phyloP scores from a whole-genome alignment of 495 filamentous ascomycete species.

The Trichocladium antarcticum region DNA sequence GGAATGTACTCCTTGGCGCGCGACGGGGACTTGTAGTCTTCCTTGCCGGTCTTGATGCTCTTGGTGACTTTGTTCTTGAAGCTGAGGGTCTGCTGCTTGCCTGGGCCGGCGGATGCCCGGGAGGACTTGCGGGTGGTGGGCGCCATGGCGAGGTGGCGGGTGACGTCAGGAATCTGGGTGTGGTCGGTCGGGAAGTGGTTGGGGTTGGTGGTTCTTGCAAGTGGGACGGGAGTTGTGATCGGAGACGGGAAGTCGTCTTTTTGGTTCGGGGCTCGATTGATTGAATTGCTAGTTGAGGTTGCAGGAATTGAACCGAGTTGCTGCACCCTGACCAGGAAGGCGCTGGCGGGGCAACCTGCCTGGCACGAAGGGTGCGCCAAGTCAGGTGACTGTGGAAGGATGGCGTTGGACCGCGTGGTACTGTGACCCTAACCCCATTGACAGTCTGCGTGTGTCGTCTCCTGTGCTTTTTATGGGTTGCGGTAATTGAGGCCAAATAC shows the following conservation, averaged over 20 bases:
- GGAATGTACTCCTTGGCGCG: conserved; percentile 16
- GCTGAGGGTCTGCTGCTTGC: conserved; percentile 59
- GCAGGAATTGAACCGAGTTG: background rate
- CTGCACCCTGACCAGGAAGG: background rate
- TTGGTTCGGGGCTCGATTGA: background rate
- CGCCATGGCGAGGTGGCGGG: conserved; percentile 40
- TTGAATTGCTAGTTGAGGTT: background rate
- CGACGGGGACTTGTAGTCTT: conserved; percentile 34
- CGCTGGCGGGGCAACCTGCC: conserved; percentile 25
- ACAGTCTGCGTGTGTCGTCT: too few relatives aligned
- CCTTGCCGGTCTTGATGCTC: conserved; percentile 43
- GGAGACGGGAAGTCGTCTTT: background rate
- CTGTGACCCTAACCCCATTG: background rate
- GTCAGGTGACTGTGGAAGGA: conserved; percentile 17
- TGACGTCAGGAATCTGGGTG: conserved; percentile 18
- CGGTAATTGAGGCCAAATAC: too few relatives aligned
- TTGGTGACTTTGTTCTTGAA: conserved; percentile 74
- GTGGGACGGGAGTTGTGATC: background rate
- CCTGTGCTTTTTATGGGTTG: too few relatives aligned
- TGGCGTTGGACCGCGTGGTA: background rate
- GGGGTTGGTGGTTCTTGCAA: background rate
- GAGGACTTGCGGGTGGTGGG: conserved; percentile 53
- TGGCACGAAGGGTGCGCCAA: conserved; percentile 18
- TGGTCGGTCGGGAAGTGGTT: background rate
- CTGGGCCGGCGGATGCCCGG: conserved; percentile 31